Evolutionary conservation across 129 eudicot genomes (phyloP), one percentile per base, ranked within the genome.

Genomic region (Lonicera japonica): DNA sequence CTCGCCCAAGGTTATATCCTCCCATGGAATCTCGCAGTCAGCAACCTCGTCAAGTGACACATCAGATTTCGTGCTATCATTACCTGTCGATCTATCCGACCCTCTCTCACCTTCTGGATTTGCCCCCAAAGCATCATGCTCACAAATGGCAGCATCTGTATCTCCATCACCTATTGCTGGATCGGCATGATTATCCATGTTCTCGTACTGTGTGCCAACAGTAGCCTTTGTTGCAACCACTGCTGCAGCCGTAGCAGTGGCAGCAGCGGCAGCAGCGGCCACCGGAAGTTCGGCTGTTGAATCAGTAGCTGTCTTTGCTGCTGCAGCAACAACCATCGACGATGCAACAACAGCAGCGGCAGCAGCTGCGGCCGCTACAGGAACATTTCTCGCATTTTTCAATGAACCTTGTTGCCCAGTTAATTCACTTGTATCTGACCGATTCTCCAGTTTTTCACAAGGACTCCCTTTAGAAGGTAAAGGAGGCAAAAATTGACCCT

Each of bases 261-360:
- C 90, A 0, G 97, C 97, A 25, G 94, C 95, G 10, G 95, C 90
- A 0, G 97, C 97, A 25, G 94, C 95, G 34, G 95, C 82, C 15
- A 86, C 83, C 8, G 95, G 97, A 63, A 90, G 78, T n/a, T 89
- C 82, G 57, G 79, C 59, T 13, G 59, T 83, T 41, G 79, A 61
- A 63, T 86, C 80, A 63, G 65, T 48, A 55, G 61, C 69, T 17
- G 75, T 67, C 75, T 73, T 90, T 34, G 95, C 74, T 18, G 78
- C 92, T 3, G 94, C 89, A 14, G 50, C 50, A 56, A 73, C 97
- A 24, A 90, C 82, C 89, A 86, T 82, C 25, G 97, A 83, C 24
- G 97, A 83, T 8, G 97, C 97, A 56, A 86, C 92, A 70, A 86
- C 97, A 40, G 94, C 97, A 11, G 96, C 97, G 10, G 95, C 97